Evolutionary conservation across 495 filamentous ascomycete species (phyloP).

Genomic region (Eremomyces bilateralis): DNA sequence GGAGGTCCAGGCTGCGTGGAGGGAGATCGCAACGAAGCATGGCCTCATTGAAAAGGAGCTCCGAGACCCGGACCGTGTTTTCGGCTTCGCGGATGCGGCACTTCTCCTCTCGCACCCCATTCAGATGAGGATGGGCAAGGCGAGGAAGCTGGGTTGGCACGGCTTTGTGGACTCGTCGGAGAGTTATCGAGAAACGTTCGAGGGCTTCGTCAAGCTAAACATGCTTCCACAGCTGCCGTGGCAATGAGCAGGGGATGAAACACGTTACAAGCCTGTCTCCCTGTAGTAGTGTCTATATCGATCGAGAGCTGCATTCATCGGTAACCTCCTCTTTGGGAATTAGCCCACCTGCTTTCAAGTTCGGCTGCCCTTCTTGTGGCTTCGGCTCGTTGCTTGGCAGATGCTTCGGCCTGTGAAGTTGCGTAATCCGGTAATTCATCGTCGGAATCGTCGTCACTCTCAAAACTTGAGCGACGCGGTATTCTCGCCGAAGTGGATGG

Average conservation of each 20-base stretch:
- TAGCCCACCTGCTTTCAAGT: background rate
- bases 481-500: no score
- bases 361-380: background rate
- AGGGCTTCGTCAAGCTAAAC: conserved; percentile 16
- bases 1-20: conserved; percentile 26
- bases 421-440: conserved; percentile 1
- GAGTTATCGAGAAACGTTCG: conserved; percentile 16
- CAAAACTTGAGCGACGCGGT: no score
- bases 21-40: conserved; percentile 13
- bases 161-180: conserved; percentile 23
- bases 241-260: no score
- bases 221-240: conserved; percentile 17
- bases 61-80: conserved; percentile 14
- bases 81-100: no score
- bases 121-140: conserved; percentile 18
- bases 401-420: background rate
- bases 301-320: no score
- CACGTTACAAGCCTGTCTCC: no score
- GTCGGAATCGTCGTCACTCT: background rate
- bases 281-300: no score
- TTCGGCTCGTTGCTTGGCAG: background rate
- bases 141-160: conserved; percentile 20
- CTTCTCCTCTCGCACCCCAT: no score
- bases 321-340: no score
- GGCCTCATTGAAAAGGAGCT: conserved; percentile 15